Percentiles rank a stretch among this genome's conserved stretches.
These are phyloP conservation scores for Apium graveolens DNA, from an alignment of 129 eudicot species.

Conservation along the genomic window DNA sequence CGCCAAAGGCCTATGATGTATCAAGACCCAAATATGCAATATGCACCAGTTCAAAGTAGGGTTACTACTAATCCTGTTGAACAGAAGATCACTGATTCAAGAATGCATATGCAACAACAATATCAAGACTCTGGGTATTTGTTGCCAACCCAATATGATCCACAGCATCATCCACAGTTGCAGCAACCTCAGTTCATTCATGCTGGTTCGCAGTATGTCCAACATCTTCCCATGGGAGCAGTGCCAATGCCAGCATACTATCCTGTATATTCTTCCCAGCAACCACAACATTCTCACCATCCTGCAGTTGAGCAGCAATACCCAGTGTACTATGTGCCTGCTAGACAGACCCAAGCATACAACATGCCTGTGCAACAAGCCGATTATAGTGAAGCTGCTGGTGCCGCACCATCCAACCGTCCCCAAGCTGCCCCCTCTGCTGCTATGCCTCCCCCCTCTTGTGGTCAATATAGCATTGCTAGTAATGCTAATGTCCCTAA, in stretches of 20 bases:
- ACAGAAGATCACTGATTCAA: slow-evolving; percentile 31
- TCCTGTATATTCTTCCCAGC: slow-evolving; percentile 67
- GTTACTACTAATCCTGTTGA: slow-evolving; percentile 23
- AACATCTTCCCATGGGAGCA: slow-evolving; percentile 54
- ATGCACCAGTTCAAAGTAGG: slow-evolving; percentile 34
- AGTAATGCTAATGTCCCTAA: slow-evolving; percentile 39
- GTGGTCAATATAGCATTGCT: slow-evolving; percentile 33
- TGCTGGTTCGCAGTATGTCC: slow-evolving; percentile 53
- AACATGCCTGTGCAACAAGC: slow-evolving; percentile 48
- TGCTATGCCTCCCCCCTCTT: slow-evolving; percentile 32
- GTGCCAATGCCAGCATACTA: slow-evolving; percentile 57
- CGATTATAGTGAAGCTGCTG: slow-evolving; percentile 35
- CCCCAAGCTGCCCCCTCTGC: slow-evolving; percentile 39
- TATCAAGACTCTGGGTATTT: slow-evolving; percentile 56
- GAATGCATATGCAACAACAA: slow-evolving; percentile 50
- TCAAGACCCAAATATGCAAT: slow-evolving; percentile 54
- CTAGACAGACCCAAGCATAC: slow-evolving; percentile 59
- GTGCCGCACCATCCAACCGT: slow-evolving; percentile 32
- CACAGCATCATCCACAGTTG: slow-evolving; percentile 33
- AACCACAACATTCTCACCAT: slow-evolving; percentile 51
- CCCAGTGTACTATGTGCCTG: slow-evolving; percentile 56
- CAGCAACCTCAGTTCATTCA: slow-evolving; percentile 70
- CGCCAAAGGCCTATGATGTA: slow-evolving; percentile 44
- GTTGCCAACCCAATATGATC: slow-evolving; percentile 45
- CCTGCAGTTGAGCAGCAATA: slow-evolving; percentile 44